phyloP scores from a whole-genome alignment of 2,329 filamentous ascomycete species.

The Zasmidium cellare region DNA sequence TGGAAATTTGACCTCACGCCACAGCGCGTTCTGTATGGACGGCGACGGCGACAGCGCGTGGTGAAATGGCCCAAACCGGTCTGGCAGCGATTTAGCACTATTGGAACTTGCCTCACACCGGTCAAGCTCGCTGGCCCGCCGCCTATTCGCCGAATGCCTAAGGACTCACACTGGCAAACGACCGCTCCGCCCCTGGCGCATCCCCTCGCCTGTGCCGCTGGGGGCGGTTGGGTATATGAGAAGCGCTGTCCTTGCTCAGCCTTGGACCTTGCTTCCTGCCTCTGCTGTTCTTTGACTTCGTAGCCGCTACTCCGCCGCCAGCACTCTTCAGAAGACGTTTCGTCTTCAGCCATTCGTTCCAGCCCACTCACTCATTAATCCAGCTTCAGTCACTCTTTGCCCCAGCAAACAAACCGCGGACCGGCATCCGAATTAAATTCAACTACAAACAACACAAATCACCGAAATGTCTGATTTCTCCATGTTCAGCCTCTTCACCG shows the following conservation, averaged over 20 bases:
- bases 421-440: slow-evolving; percentile 1
- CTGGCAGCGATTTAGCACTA: not conserved
- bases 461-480: slow-evolving; percentile 34
- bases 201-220: slow-evolving; percentile 1
- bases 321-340: slow-evolving; percentile 16
- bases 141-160: not conserved
- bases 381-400: slow-evolving; percentile 20
- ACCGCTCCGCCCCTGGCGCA: not conserved
- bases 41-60: not conserved
- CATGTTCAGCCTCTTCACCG: slow-evolving; percentile 53
- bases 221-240: slow-evolving; percentile 2
- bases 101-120: not conserved
- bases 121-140: not conserved
- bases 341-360: slow-evolving; percentile 31
- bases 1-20: not conserved
- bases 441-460: slow-evolving; percentile 4
- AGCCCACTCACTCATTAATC: slow-evolving; percentile 29
- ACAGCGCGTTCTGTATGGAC: not conserved
- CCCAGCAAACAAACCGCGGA: slow-evolving; percentile 1
- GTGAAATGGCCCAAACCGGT: not conserved
- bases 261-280: not conserved
- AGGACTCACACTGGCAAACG: not conserved
- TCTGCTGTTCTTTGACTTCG: slow-evolving; percentile 8
- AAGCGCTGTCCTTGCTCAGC: slow-evolving; percentile 8
- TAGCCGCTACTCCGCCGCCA: slow-evolving; percentile 12